Evolutionary conservation across 352 stramenopile genomes (phyloP), one percentile per base, ranked within the genome.

Genomic region (Pythium brachiatum): DNA sequence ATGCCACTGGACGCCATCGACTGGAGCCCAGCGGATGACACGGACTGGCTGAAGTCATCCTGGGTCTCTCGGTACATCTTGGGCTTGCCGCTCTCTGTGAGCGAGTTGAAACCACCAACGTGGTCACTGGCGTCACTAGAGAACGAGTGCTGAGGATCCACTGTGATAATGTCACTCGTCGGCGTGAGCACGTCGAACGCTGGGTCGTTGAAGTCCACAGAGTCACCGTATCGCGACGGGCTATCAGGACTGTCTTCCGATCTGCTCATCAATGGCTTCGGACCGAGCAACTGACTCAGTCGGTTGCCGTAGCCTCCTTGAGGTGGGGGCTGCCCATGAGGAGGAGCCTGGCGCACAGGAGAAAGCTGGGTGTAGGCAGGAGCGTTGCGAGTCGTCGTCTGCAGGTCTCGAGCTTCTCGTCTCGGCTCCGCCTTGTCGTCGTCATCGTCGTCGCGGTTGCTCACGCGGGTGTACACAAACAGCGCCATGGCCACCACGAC

Each of bases 121-220:
- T 68, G 61, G 47, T 63, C 62, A 38, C 53, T 59, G 0, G 39
- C 21, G 44, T 65, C 59, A 44, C 39, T 65, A 0, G 50, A 61
- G 43, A 61, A 69, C 27, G 54, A 61, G 3, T 36, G 31, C 9
- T 23, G 27, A 18, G 63, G 52, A 47, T 70, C 57, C n/a, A 62
- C 72, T 7, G 79, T 69, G 7, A 61, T 69, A 15, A 89, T 89
- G 47, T 89, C 76, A 60, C 76, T 88, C 9, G 63, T 64, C n/a
- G 81, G 79, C 12, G 81, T 88, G n/a, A 90, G 62, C 46, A 88
- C 59, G 62, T 89, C 81, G 12, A 86, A 60, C 21, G 72, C 73
- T 25, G 71, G 73, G 54, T 88, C 74, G 65, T 83, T 77, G 47
- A 77, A 76, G 55, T 83, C 70, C 32, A 81, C 44, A 4, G 60